Conservation (phyloP, 1,139 yeast genomes). For the Candida frijolesensis region DNA sequence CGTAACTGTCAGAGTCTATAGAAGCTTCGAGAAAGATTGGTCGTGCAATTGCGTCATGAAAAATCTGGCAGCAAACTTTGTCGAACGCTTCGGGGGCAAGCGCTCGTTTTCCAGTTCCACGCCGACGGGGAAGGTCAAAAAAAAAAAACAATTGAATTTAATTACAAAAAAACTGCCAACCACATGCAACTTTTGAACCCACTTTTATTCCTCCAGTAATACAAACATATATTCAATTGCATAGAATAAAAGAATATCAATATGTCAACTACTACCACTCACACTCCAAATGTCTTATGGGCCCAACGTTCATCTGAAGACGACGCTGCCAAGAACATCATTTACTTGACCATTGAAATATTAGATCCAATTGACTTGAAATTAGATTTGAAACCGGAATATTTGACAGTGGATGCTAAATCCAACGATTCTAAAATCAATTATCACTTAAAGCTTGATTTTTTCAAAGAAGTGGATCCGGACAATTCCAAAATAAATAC, state of each 20-base stretch:
- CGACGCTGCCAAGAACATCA: constrained; percentile 71
- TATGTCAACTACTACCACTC: constrained; percentile 8
- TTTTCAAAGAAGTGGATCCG: constrained; percentile 71
- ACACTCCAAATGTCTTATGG: constrained; percentile 67
- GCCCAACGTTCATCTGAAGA: constrained; percentile 88
- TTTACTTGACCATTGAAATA: constrained; percentile 74
- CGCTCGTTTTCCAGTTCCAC: too few relatives aligned
- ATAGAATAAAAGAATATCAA: not conserved
- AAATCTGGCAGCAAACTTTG: too few relatives aligned
- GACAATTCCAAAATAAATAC: constrained; percentile 65
- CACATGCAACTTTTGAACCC: not conserved
- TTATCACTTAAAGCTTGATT: constrained; percentile 68
- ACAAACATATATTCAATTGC: not conserved
- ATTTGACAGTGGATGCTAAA: constrained; percentile 60
- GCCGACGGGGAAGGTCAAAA: too few relatives aligned
- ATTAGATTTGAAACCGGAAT: constrained; percentile 61
- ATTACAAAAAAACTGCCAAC: not conserved
- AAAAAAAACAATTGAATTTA: not conserved
- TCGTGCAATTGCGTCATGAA: too few relatives aligned
- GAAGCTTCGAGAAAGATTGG: not conserved
- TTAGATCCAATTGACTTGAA: constrained; percentile 69
- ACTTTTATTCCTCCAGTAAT: not conserved
- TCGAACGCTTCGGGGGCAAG: too few relatives aligned
- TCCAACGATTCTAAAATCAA: constrained; percentile 43
- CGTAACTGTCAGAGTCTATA: not conserved